A percentile compares a stretch with the other conserved stretches of the same genome.
These are phyloP conservation scores for Teunomyces barrocoloradensis DNA, from an alignment of 805 yeast genomes.

Conservation along the genomic window DNA sequence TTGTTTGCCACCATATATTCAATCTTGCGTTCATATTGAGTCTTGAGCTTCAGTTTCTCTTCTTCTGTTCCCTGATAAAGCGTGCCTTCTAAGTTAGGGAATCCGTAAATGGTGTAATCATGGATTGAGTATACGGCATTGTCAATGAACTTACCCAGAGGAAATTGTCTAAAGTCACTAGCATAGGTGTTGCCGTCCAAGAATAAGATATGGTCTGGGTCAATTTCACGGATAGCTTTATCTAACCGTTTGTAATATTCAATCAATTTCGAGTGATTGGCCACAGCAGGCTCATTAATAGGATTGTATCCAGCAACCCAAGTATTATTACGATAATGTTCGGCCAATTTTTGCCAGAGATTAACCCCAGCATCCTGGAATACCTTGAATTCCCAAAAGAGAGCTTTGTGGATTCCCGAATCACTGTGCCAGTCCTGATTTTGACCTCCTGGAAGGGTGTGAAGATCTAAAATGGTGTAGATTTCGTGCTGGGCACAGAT, in stretches of 20 bases:
- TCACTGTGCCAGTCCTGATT: slow-evolving; percentile 56
- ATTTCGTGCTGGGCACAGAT: slow-evolving; percentile 46
- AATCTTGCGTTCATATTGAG: slow-evolving; percentile 43
- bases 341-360: slow-evolving; percentile 46
- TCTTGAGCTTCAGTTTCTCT: slow-evolving; percentile 32
- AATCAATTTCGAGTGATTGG: slow-evolving; percentile 41
- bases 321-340: slow-evolving; percentile 43
- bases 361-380: slow-evolving; percentile 47
- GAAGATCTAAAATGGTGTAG: slow-evolving; percentile 49
- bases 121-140: slow-evolving; percentile 52
- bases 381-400: slow-evolving; percentile 49
- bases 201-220: slow-evolving; percentile 48
- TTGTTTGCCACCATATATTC: slow-evolving; percentile 37
- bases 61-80: slow-evolving; percentile 34
- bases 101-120: slow-evolving; percentile 46
- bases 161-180: slow-evolving; percentile 49
- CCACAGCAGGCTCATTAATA: slow-evolving; percentile 50
- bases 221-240: slow-evolving; percentile 40
- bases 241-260: slow-evolving; percentile 39
- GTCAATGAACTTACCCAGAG: slow-evolving; percentile 29
- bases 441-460: slow-evolving; percentile 53
- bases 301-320: slow-evolving; percentile 58
- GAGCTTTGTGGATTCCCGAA: slow-evolving; percentile 44
- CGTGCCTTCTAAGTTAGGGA: slow-evolving; percentile 36
- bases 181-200: slow-evolving; percentile 53